Base-by-base conservation (phyloP, 164 flowering plant genomes). In the Stephania yunnanensis region DNA sequence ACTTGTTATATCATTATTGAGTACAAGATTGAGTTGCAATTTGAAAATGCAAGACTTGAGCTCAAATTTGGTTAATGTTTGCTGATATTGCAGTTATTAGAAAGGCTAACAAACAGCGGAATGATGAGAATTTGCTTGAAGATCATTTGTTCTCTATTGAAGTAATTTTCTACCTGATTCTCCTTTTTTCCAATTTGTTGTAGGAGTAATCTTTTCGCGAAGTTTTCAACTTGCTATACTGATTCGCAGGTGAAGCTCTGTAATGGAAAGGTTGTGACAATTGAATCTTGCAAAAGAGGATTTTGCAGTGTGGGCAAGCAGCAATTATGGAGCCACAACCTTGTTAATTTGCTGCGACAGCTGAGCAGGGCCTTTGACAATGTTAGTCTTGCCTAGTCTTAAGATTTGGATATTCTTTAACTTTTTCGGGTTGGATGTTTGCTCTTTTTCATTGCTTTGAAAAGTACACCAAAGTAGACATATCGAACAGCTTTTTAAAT, bases 281-380 rank as follows among this genome's bases (percentile, higher is more conserved):
- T 95, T 20, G 95, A 92, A 81, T 93, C 89, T 82, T 89, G 97
- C 85, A 85, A 83, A 52, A 91, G 86, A 74, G 99, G 99, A 22
- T 95, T 92, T 78, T 86, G 79, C 67, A 86, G 86, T 72, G 78
- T 84, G 53, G 98, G 99, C 45, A 95, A 91, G 87, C 93, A 88
- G 78, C 88, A 82, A 68, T 74, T 91, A 22, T 81, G 88, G 68
- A 81, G 92, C 77, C 97, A 93, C 88, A 91, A 85, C 80, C 91
- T 95, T 79, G 95, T 95, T 77, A 97, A 95, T 84, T 83, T 95
- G 86, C 80, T 95, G 75, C 83, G 98, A 52, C 97, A 89, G 79
- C 90, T 93, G 70, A 91, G 94, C 81, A 82, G 98, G 87, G 95
- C 95, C 65, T 95, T 95, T 81, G 97, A 90, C 69, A 92, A 90